Percentiles rank a stretch among this genome's conserved stretches.
These are phyloP conservation scores for Sarcodon aspratus DNA, from an alignment of 768 basidiomycete genomes.

Conservation along the genomic window DNA sequence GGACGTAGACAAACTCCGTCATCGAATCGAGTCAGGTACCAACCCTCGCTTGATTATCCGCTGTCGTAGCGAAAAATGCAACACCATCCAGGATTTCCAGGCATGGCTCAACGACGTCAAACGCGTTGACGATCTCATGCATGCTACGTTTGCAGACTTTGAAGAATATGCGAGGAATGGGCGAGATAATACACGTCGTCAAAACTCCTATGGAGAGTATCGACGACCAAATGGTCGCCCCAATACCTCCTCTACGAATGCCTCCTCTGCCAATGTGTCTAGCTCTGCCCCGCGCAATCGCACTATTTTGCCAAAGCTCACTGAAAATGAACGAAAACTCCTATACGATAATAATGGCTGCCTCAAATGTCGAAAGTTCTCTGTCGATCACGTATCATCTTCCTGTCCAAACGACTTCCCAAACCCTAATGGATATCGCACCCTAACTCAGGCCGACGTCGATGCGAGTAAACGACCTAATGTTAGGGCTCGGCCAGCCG, in stretches of 20 bases:
- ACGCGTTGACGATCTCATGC: no score
- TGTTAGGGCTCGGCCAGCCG: not conserved
- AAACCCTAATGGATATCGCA: not conserved
- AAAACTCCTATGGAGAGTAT: no score
- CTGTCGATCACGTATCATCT: not conserved
- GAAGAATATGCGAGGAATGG: no score
- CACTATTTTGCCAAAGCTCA: not conserved
- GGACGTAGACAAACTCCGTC: not conserved
- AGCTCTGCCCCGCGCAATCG: not conserved
- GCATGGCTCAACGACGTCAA: not conserved
- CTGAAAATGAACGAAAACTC: not conserved
- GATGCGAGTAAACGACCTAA: not conserved
- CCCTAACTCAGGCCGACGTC: not conserved
- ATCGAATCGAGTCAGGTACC: not conserved
- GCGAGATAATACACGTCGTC: no score
- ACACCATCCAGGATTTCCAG: not conserved
- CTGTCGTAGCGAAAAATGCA: not conserved
- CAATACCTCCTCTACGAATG: no score
- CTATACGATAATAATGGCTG: constrained; percentile 3
- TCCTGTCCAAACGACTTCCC: constrained; percentile 1
- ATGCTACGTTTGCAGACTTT: no score
- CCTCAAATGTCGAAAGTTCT: constrained; percentile 3
- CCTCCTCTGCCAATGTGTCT: not conserved
- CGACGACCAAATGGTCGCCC: no score
- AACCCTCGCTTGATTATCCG: no score